Evolutionary conservation across 768 basidiomycete genomes (phyloP), one percentile per base, ranked within the genome.

Genomic region (Leccinum longicurvipes): DNA sequence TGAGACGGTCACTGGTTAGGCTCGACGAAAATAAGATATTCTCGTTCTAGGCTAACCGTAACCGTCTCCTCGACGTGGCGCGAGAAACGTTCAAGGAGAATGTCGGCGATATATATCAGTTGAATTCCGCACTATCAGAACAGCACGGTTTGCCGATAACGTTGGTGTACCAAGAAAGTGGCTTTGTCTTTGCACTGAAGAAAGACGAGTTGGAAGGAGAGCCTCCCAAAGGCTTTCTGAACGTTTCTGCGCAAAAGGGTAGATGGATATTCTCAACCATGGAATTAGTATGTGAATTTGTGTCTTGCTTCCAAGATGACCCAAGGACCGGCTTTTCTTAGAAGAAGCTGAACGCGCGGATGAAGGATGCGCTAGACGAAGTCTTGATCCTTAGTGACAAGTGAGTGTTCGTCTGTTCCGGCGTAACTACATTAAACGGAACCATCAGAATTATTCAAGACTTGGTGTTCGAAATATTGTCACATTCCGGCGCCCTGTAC

Each of bases 61-160:
- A 93, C 61, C 83, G 83, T 27, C 77, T 96, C 10, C 85, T 99
- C 28, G 96, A 98, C 60, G 93, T 98, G 7, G 97, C 96, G 2
- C 82, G 97, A 3, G 93, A 93, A 69, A 95, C 95, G 0, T 98
- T 87, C 75, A 91, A 88, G 63, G 95, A 99, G 70, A 96, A 96
- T 61, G 80, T 96, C 44, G 81, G 84, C 15, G 96, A 99, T 65
- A 92, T 97, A 51, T 85, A 85, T 59, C 79, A 85, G 51, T 74
- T 93, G 32, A 82, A 82, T 56, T 74, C 76, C 15, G 74, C 73
- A 0, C 72, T 93, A 14, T 75, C 83, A 0, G 82, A 89, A 56
- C 74, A 81, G 57, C 81, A 91, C 60, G 76, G 77, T 4, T 72
- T 94, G 2, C 87, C 89, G 0, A 65, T 93, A 21, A 76, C 79